Evolutionary conservation across 2,329 filamentous ascomycete species (phyloP), one percentile per base, ranked within the genome.

Genomic region (Neurospora sp.): DNA sequence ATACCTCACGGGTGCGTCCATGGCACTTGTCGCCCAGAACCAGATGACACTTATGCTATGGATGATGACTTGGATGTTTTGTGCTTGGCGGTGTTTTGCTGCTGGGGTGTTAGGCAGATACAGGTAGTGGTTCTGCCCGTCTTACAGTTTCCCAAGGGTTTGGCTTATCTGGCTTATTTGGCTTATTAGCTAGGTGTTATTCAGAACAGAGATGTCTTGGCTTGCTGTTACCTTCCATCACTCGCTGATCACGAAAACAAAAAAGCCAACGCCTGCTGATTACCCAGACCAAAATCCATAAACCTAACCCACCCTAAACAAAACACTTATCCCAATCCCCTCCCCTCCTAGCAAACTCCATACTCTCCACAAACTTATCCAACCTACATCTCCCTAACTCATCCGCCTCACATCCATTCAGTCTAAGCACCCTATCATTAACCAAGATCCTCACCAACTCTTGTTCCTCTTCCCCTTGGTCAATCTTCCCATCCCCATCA

Each of bases 391-490:
- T 84, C 2, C 93, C 93, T 68, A 89, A 79, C 67, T 79, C 76
- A 79, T 97, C 93, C 3, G 84, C 89, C 11, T 83, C 85, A 79
- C 94, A 97, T 67, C 85, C 88, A 73, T 86, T 82, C 69, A 97
- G 79, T 11, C 89, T 88, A 70, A 94, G 83, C 2, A 97, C 92
- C 33, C 92, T 86, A 76, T 96, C 93, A 79, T 97, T 97, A 41
- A 97, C 83, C 71, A 97, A 80, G 4, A 96, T 84, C 43, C 94
- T 86, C 11, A 97, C 92, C 68, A 91, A 83, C 78, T 96, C 91
- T 36, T 69, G 71, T 37, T 80, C 73, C 77, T 94, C 90, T 12
- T 52, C 69, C 3, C 12, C 12, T 23, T 52, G 10, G 12, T 33
- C 12, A 8, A 62, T 33, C 6, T 33, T 15, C 1, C 46, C 46